Percentiles rank a stretch among this genome's conserved stretches.
These are phyloP conservation scores for Mediolabrus comicus DNA, from an alignment of 108 stramenopile species.

Conservation along the genomic window DNA sequence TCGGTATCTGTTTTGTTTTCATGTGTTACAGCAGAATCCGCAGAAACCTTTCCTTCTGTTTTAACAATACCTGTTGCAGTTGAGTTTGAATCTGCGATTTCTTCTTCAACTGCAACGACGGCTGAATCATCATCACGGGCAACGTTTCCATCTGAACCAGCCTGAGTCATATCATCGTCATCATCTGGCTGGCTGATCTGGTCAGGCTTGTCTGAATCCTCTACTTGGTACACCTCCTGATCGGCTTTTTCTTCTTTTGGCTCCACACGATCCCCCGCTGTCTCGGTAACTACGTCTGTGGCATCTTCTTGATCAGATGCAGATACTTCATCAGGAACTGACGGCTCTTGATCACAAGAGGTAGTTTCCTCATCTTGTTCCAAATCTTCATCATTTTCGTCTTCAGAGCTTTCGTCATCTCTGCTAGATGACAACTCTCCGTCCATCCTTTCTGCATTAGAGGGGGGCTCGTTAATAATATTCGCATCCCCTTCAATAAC, in stretches of 20 bases:
- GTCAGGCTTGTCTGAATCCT: background rate
- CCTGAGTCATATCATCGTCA: background rate
- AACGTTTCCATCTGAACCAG: conserved; percentile 5
- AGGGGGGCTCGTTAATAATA: too few species aligned
- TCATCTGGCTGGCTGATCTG: background rate
- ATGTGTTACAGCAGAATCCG: background rate
- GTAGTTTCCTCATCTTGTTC: background rate
- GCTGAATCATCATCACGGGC: background rate
- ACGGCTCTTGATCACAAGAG: background rate
- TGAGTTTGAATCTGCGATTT: background rate
- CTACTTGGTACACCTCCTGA: background rate
- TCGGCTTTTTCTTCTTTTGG: background rate
- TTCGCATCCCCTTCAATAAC: background rate
- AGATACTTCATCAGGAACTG: background rate
- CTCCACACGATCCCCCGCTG: background rate
- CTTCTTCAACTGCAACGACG: background rate
- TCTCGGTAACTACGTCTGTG: background rate
- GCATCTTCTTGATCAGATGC: background rate
- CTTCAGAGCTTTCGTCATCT: too few species aligned
- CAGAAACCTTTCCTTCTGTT: conserved; percentile 22
- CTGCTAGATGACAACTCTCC: too few species aligned
- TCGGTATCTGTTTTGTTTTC: background rate
- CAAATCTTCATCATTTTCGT: background rate
- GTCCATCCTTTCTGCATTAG: too few species aligned
- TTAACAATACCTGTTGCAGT: conserved; percentile 7